Evolutionary conservation across 352 stramenopile genomes (phyloP), one percentile per base, ranked within the genome.

Genomic region (Pythium pectinolyticum): DNA sequence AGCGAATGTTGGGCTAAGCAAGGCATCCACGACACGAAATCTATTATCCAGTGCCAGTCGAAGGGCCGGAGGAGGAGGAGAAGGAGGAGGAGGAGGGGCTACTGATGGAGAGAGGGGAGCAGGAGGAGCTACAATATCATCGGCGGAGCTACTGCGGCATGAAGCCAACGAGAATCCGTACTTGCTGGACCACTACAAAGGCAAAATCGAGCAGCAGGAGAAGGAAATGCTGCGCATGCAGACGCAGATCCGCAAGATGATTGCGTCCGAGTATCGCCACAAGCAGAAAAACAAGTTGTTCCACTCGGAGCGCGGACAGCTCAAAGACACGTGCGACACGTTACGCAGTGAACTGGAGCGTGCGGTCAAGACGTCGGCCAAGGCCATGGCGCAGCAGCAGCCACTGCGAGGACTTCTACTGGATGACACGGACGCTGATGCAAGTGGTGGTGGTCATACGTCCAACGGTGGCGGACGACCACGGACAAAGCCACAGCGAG

Each of bases 241-340:
- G 41, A 57, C 86, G 30, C 84, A 90, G 57, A 82, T 93, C 60
- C 80, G 82, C 54, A 89, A 88, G 47, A 87, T 93, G 79, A 90
- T 91, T 51, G 80, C 82, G 27, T 86, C 78, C 8, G 80, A 93
- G 59, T 87, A 91, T 54, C 74, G 75, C 10, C 72, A 88, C 66
- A 91, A 89, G 65, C 81, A 88, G 39, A 86, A 88, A 60, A 89
- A 87, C 31, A 71, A 73, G 1, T 48, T 81, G 10, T 69, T 89
- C 31, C 61, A 66, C 12, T 57, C 64, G 14, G 84, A 90, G 62
- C 81, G 76, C 45, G 58, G 70, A 22, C 69, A 78, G 34, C 72
- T 92, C n/a, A 53, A 76, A 15, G 71, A 81, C 34, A 70, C 63
- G 47, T 78, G 77, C 27, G 73, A 86, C 40, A 71, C 70, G 15